Evolutionary conservation across 169 alveolate species (phyloP), one percentile per base, ranked within the genome.

Genomic region (Plasmodium coatneyi): DNA sequence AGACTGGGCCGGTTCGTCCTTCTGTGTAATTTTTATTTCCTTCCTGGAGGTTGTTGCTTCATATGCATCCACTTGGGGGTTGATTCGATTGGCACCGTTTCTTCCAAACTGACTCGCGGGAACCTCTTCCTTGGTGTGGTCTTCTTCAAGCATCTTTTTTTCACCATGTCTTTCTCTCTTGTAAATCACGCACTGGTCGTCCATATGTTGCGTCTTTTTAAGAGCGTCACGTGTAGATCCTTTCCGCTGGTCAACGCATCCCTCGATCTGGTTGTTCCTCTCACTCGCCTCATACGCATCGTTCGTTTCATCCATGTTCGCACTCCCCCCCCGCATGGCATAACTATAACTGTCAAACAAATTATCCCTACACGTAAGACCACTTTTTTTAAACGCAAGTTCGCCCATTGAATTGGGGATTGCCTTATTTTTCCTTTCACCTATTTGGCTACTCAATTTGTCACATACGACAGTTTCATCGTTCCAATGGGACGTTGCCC

Each of bases 101-200:
- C 74, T 28, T 4, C 5, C 28, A 54, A 39, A 83, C n/a, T 83
- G 81, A 43, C 19, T 10, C 22, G 25, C 39, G 76, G 56, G 60
- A 52, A 12, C 12, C 22, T 81, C 78, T 9, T 46, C 41, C 7
- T 41, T 54, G 14, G 46, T 43, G 28, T 25, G 36, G 12, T 12
- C 41, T 22, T 66, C 56, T 25, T 10, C 52, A 5, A 16, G 43
- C 32, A 41, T 16, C 22, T 32, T 70, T 70, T 70, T 19, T 12
- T 83, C 74, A 12, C 49, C 70, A 70, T 83, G 76, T 28, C 52
- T 83, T 36, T 83, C 82, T 71, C 92, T 70, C 74, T 34, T 66
- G 81, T 70, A 71, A 36, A 83, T 83, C 28, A 70, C 36, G 74
- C 82, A 83, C 22, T 71, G 32, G 32, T 71, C 34, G 43, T 71